phyloP scores from a whole-genome alignment of 2,329 filamentous ascomycete species.

The Penicillium crustosum region DNA sequence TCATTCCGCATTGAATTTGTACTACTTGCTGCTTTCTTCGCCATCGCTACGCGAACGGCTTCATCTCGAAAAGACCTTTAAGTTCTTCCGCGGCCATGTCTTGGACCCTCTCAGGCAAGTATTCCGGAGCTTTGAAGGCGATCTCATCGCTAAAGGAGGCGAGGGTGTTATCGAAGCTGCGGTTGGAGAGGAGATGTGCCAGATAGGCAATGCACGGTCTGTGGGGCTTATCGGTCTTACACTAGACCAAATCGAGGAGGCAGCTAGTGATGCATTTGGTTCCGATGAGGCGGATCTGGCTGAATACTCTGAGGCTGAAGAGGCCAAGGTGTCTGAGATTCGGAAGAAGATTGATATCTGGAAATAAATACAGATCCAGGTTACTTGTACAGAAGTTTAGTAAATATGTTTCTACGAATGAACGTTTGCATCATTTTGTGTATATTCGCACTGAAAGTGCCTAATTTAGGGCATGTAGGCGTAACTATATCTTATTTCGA shows the following conservation, averaged over 20 bases:
- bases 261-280: conserved; percentile 30
- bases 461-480: not conserved
- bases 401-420: conserved; percentile 2
- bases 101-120: conserved; percentile 34
- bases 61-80: conserved; percentile 43
- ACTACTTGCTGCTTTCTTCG: conserved; percentile 57
- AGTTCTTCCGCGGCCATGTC: conserved; percentile 35
- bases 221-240: conserved; percentile 35
- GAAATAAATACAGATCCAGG: conserved; percentile 4
- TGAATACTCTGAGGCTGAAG: conserved; percentile 32
- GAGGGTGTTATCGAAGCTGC: conserved; percentile 36
- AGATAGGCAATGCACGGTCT: conserved; percentile 37
- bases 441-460: not conserved
- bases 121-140: conserved; percentile 34
- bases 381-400: not conserved
- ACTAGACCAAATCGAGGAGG: conserved; percentile 39
- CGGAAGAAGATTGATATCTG: conserved; percentile 26
- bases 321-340: conserved; percentile 29
- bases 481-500: too few relatives aligned
- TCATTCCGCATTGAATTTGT: conserved; percentile 58
- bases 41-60: conserved; percentile 48
- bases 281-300: conserved; percentile 28
- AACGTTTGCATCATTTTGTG: not conserved
- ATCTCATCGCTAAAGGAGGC: conserved; percentile 37
- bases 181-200: conserved; percentile 37